phyloP scores from a whole-genome alignment of 441 rosid genomes.

The Pelargonium citronellum region DNA sequence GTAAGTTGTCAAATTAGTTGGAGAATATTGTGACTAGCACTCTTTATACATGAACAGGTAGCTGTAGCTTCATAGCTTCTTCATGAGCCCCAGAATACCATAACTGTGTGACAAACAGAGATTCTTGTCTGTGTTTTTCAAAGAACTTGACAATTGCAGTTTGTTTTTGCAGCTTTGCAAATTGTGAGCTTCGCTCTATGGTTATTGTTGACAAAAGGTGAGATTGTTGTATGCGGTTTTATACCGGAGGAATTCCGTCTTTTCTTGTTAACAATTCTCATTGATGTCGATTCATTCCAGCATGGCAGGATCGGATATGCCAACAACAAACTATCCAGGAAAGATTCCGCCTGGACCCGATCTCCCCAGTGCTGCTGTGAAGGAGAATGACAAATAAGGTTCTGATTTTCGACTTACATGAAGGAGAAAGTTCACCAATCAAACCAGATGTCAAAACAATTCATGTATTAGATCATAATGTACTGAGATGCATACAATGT shows the following conservation, averaged over 20 bases:
- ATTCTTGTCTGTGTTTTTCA: neutral
- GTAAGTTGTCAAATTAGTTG: slow-evolving; percentile 32
- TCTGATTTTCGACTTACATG: neutral
- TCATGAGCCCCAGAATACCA: neutral
- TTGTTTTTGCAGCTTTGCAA: slow-evolving; percentile 61
- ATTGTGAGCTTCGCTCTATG: slow-evolving; percentile 91
- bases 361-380: slow-evolving; percentile 41
- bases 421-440: neutral
- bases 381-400: slow-evolving; percentile 16
- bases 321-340: slow-evolving; percentile 69
- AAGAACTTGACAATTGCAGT: slow-evolving; percentile 18
- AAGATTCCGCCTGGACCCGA: slow-evolving; percentile 64
- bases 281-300: slow-evolving; percentile 29
- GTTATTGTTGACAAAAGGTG: slow-evolving; percentile 73
- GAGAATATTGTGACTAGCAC: neutral
- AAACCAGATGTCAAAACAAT: neutral
- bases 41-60: neutral
- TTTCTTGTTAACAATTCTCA: neutral
- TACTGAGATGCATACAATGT: neutral
- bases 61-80: neutral
- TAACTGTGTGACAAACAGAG: neutral
- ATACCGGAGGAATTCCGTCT: neutral
- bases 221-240: slow-evolving; percentile 14
- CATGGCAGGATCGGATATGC: slow-evolving; percentile 56
- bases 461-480: neutral